Conservation (phyloP, 805 yeast genomes). For the Hanseniaspora meyeri region DNA sequence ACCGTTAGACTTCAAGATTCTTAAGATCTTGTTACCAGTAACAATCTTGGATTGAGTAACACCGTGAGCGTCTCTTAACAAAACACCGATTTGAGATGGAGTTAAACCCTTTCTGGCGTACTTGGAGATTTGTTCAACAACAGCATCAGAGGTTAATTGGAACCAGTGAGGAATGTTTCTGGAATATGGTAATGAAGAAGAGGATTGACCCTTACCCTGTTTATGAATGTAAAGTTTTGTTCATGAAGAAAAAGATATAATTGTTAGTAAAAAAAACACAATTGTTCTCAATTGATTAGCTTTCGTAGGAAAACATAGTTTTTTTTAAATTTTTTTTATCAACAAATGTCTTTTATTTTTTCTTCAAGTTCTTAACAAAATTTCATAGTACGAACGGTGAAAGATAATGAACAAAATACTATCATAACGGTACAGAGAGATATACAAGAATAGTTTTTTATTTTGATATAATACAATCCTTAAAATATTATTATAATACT, state of each 20-base stretch:
- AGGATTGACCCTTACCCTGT: conserved; percentile 98
- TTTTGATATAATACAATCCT: not conserved
- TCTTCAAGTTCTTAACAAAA: not conserved
- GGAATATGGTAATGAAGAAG: conserved; percentile 98
- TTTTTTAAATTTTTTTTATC: not conserved
- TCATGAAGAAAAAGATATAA: not conserved
- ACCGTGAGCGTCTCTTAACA: conserved; percentile 99
- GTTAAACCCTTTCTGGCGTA: conserved; percentile 99
- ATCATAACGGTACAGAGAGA: not conserved
- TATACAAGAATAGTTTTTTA: no score
- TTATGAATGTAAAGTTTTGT: conserved; percentile 16
- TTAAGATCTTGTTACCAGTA: conserved; percentile 98
- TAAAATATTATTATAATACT: not conserved
- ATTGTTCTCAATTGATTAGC: conserved; percentile 8
- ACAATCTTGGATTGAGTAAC: conserved; percentile 93
- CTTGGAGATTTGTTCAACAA: conserved; percentile 96
- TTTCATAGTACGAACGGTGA: not conserved
- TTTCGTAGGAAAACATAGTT: not conserved
- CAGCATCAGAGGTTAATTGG: conserved; percentile 89
- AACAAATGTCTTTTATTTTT: not conserved
- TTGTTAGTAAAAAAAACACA: conserved; percentile 12
- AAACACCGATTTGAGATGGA: conserved; percentile 99
- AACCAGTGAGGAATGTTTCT: conserved; percentile 99
- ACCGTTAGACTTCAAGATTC: conserved; percentile 99
- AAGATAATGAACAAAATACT: not conserved